Base-by-base conservation (phyloP, 805 yeast species). In the Yamadazyma tumulicola region DNA sequence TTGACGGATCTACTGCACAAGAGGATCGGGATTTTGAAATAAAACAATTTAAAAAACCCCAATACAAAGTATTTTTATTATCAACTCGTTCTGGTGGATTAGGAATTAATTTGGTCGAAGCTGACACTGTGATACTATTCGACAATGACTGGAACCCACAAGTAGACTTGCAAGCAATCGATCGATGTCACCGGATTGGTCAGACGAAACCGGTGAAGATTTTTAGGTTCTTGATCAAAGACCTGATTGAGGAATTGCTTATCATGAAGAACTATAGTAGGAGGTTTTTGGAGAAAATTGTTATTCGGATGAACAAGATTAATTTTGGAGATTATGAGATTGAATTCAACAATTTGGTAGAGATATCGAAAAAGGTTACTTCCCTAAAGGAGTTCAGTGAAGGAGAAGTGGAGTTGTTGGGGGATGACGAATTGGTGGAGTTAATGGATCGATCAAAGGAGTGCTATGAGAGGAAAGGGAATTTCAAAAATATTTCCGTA, bases 131-230 rank as follows among this genome's bases (percentile, higher is more conserved):
- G 1, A 75, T 91, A 3, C 49, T 91, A 8, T 88, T 86, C 52
- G 98, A 91, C 51, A 83, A 87, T 37, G 98, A 91, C 53, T 91
- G 97, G 96, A 91, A 91, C 51, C 98, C 97, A 0, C 97, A 91
- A 52, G 94, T 87, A 42, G 97, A 91, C 59, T 64, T 88, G 32
- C 98, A 91, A 55, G 97, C 97, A 0, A 91, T 91, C 78, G 97
- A 89, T 49, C 70, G 98, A 35, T 94, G 85, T 9, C 97, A 91
- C 54, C 69, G 98, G 51, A 86, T 93, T 35, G 97, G 97, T 0
- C 98, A 91, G 55, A 70, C 65, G 1, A 77, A 74, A 35, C 96
- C 96, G 1, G 95, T 89, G 4, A 68, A 85, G 15, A 75, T 91
- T 1, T 86, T 81, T 53, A 71, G 97, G 41, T 69, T 93, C 16